Percentiles rank a stretch among this genome's conserved stretches.
These are phyloP conservation scores for Leccinum rimulosum DNA, from an alignment of 768 basidiomycete genomes.

Conservation along the genomic window DNA sequence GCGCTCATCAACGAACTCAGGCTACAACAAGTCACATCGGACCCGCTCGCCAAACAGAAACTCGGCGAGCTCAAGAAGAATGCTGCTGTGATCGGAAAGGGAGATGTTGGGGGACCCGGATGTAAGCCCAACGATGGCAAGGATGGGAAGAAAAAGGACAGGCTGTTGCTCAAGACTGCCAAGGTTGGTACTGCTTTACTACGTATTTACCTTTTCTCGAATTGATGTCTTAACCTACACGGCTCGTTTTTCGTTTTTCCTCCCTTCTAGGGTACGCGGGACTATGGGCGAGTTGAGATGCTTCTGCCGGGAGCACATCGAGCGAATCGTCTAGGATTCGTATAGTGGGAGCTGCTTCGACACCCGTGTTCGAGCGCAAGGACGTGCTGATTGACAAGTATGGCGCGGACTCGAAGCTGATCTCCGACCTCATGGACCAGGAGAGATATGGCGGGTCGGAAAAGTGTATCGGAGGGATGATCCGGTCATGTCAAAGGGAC, in stretches of 20 bases:
- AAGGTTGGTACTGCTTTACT: slow-evolving; percentile 57
- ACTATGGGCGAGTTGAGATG: slow-evolving; percentile 81
- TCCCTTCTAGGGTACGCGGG: slow-evolving; percentile 78
- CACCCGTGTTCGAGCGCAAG: slow-evolving; percentile 97
- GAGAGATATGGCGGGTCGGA: slow-evolving; percentile 95
- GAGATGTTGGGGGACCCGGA: slow-evolving; percentile 20
- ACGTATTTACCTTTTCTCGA: slow-evolving; percentile 14
- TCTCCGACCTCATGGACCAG: slow-evolving; percentile 96
- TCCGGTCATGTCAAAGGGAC: slow-evolving; percentile 95
- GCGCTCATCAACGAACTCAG: slow-evolving; percentile 59
- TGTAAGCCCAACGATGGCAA: slow-evolving; percentile 35
- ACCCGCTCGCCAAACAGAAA: slow-evolving; percentile 61
- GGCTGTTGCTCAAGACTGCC: slow-evolving; percentile 85
- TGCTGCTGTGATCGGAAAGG: slow-evolving; percentile 39
- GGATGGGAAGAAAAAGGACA: slow-evolving; percentile 61
- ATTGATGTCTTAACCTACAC: background rate
- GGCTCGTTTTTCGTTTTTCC: background rate
- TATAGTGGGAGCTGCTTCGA: slow-evolving; percentile 93
- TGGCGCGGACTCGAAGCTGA: slow-evolving; percentile 95
- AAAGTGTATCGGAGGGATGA: slow-evolving; percentile 98
- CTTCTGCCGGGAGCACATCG: slow-evolving; percentile 85
- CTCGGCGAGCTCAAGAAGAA: slow-evolving; percentile 66
- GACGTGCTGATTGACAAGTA: slow-evolving; percentile 96
- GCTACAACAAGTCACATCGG: slow-evolving; percentile 43
- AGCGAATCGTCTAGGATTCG: slow-evolving; percentile 79